phyloP scores from a whole-genome alignment of 164 flowering plant genomes.

The Dillenia turbinata region DNA sequence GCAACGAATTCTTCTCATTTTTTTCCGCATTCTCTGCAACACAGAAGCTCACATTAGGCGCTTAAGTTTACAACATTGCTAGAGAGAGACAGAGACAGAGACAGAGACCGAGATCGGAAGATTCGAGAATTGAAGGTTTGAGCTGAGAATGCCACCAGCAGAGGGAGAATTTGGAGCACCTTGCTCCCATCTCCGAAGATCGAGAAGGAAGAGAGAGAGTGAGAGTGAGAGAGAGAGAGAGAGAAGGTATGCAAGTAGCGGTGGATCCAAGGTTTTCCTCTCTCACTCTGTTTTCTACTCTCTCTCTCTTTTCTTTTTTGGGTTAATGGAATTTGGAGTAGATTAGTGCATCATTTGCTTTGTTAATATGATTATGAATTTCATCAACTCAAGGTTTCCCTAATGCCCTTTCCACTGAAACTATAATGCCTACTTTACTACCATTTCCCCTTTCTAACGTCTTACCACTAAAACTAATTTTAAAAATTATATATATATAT shows the following conservation, averaged over 20 bases:
- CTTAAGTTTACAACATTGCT: neutral
- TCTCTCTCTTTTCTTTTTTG: neutral
- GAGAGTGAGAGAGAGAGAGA: constrained; percentile 4
- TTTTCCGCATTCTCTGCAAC: constrained; percentile 53
- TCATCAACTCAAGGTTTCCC: no score
- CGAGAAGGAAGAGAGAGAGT: constrained; percentile 2
- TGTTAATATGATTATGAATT: no score
- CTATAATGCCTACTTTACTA: no score
- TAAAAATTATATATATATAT: no score
- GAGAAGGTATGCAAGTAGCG: neutral
- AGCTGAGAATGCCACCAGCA: constrained; percentile 80
- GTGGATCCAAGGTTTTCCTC: constrained; percentile 24
- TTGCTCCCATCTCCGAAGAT: constrained; percentile 56
- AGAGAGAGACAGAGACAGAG: neutral
- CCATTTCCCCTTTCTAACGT: no score
- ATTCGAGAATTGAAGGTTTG: constrained; percentile 49
- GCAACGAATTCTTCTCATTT: constrained; percentile 30
- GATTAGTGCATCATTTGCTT: no score
- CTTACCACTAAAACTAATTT: no score
- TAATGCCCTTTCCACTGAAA: no score
- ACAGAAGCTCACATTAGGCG: neutral
- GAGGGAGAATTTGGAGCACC: constrained; percentile 67
- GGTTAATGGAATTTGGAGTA: no score
- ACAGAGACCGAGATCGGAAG: constrained; percentile 55
- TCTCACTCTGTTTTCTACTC: neutral